These are phyloP conservation scores for Aspergillus chevalieri DNA, from an alignment of 2,329 filamentous ascomycete species.

Conservation along the genomic window DNA sequence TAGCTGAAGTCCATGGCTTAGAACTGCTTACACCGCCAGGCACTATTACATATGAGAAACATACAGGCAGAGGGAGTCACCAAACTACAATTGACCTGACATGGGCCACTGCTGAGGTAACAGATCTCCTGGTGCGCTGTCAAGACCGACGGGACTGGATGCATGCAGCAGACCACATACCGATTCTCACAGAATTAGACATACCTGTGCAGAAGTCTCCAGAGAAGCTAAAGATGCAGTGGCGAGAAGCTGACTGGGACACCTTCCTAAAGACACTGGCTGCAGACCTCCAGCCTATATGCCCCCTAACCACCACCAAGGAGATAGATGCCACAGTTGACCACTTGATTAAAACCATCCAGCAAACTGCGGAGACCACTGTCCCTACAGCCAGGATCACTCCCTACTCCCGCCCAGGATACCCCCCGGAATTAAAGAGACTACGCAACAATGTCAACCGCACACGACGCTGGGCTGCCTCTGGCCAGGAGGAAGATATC, in stretches of 20 bases:
- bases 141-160: neutral
- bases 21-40: too few relatives aligned
- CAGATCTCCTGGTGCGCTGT: neutral
- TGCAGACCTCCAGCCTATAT: neutral
- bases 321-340: neutral
- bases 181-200: neutral
- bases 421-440: too few relatives aligned
- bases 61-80: neutral
- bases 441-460: too few relatives aligned
- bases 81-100: constrained; percentile 3
- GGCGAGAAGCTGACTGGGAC: too few relatives aligned
- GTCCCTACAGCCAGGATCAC: too few relatives aligned
- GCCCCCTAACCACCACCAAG: neutral
- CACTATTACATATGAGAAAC: constrained; percentile 1
- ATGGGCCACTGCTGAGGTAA: neutral
- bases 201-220: too few relatives aligned
- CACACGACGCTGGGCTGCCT: too few relatives aligned
- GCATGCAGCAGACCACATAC: constrained; percentile 1
- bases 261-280: neutral
- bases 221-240: too few relatives aligned
- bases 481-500: too few relatives aligned
- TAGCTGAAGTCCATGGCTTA: too few relatives aligned
- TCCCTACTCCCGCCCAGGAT: too few relatives aligned
- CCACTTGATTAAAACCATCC: neutral
- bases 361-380: too few relatives aligned